Evolutionary conservation across 2,329 filamentous ascomycete species (phyloP), one percentile per base, ranked within the genome.

Genomic region (Ilyonectria mors-panacis): DNA sequence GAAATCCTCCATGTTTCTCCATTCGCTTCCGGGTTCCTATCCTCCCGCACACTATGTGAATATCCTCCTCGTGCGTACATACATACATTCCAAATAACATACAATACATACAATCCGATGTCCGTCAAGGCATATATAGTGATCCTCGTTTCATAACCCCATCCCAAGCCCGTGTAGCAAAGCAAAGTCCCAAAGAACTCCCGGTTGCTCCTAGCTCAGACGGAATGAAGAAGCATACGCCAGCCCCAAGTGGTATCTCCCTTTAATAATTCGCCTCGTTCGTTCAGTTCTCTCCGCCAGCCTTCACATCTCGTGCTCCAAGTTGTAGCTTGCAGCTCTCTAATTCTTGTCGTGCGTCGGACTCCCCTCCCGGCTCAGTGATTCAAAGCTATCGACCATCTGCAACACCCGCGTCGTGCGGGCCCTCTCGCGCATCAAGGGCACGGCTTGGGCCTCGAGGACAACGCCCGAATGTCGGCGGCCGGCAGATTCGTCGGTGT

Each of bases 351-450:
- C 44, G 19, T 58, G 44, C 19, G 63, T 68, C 21, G 59, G 55
- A 21, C 56, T 59, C 23, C 44, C 47, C 60, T 68, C 75, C 47
- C 81, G 79, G 67, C 83, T 86, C 60, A 78, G 76, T 37, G 77
- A 82, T 81, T 90, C 88, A 66, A 89, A 82, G 65, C 79, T 84
- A 72, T 89, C 83, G 44, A 90, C 86, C 86, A 90, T 88, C 51
- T 83, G 81, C 53, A 87, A 75, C 30, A 90, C 88, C 39, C 83
- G 77, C 15, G 84, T 84, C 15, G 84, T 84, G 70, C 80, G 76
- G 10, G 84, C 81, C 65, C 77, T 77, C 70, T 83, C 80, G 23
- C 75, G 67, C 30, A 70, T 73, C 23, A 84, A 68, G 47, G 77
- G 78, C 57, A 88, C 79, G n/a, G 81, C 84, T 74, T 87, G 81